Percentiles rank a stretch among this genome's conserved stretches.
These are phyloP conservation scores for Annona cherimola DNA, from an alignment of 164 flowering plant species.

Conservation along the genomic window DNA sequence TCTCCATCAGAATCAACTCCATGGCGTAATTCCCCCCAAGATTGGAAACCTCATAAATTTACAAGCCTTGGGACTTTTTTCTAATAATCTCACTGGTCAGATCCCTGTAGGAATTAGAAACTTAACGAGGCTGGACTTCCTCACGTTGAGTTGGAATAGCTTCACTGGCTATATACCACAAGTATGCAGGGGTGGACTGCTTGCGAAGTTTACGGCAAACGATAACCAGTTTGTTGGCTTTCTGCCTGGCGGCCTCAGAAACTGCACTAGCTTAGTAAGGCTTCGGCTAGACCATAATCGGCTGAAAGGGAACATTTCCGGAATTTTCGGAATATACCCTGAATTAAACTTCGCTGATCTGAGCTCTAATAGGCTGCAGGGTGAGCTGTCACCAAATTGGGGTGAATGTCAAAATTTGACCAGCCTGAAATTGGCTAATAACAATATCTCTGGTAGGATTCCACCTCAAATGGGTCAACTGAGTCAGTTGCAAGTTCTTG, in stretches of 20 bases:
- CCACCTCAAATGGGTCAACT: not conserved
- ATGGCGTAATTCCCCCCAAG: not conserved
- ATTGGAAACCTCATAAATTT: not conserved
- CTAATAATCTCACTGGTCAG: constrained; percentile 17
- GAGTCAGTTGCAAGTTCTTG: not conserved
- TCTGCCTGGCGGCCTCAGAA: constrained; percentile 1
- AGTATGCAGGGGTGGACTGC: constrained; percentile 4
- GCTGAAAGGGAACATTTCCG: constrained; percentile 34
- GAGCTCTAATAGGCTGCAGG: constrained; percentile 23
- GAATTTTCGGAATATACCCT: constrained; percentile 30
- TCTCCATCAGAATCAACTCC: not conserved
- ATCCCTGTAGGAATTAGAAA: constrained; percentile 6
- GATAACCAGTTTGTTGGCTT: constrained; percentile 2
- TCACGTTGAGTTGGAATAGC: not conserved
- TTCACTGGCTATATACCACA: constrained; percentile 3
- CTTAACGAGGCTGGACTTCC: not conserved
- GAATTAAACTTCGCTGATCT: constrained; percentile 16
- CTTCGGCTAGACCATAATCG: constrained; percentile 45
- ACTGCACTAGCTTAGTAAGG: constrained; percentile 1
- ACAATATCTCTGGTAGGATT: constrained; percentile 5
- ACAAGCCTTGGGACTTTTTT: too few relatives aligned
- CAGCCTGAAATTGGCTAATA: constrained; percentile 2
- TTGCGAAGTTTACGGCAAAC: not conserved
- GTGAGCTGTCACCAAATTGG: constrained; percentile 29
- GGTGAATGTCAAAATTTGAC: constrained; percentile 23